A percentile compares a stretch with the other conserved stretches of the same genome.
phyloP scores from a whole-genome alignment of 495 filamentous ascomycete genomes.

The Pseudomonodictys pantanalensis region DNA sequence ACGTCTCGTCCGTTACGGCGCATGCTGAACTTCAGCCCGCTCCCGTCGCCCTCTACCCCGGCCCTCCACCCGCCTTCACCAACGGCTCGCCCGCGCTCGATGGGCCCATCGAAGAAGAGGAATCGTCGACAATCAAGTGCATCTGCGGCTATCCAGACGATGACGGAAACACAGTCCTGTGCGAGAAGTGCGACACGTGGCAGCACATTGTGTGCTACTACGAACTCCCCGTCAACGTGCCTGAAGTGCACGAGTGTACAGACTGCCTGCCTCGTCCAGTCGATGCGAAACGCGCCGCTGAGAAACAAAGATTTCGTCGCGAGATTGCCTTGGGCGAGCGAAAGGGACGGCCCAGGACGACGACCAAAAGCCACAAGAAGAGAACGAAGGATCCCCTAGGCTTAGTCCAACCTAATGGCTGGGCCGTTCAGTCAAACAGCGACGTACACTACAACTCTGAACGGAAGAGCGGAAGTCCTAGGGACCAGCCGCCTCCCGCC shows the following conservation, averaged over 20 bases:
- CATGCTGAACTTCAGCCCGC: slow-evolving; percentile 62
- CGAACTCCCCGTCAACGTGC: slow-evolving; percentile 63
- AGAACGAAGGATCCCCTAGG: slow-evolving; percentile 64
- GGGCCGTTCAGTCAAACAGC: slow-evolving; percentile 42
- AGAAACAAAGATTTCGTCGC: slow-evolving; percentile 60
- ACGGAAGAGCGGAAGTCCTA: slow-evolving; percentile 52
- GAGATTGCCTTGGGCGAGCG: slow-evolving; percentile 59
- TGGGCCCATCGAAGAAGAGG: slow-evolving; percentile 66
- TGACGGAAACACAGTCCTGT: slow-evolving; percentile 96
- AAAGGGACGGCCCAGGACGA: slow-evolving; percentile 49
- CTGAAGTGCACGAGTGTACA: slow-evolving; percentile 78
- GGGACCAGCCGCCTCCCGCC: slow-evolving; percentile 56
- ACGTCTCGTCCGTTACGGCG: slow-evolving; percentile 63
- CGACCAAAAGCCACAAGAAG: slow-evolving; percentile 49
- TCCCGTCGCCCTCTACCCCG: slow-evolving; percentile 60
- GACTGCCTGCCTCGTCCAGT: slow-evolving; percentile 77
- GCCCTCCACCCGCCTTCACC: slow-evolving; percentile 51
- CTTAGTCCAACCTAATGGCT: slow-evolving; percentile 42
- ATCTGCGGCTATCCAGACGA: slow-evolving; percentile 90
- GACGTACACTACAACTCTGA: slow-evolving; percentile 36
- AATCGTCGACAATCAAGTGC: slow-evolving; percentile 96
- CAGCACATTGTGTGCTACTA: slow-evolving; percentile 98
- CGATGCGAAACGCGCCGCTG: slow-evolving; percentile 66
- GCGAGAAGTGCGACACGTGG: slow-evolving; percentile 94
- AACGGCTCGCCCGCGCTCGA: slow-evolving; percentile 58